phyloP scores from a whole-genome alignment of 2,329 filamentous ascomycete genomes.

The Aspergillus unguis region DNA sequence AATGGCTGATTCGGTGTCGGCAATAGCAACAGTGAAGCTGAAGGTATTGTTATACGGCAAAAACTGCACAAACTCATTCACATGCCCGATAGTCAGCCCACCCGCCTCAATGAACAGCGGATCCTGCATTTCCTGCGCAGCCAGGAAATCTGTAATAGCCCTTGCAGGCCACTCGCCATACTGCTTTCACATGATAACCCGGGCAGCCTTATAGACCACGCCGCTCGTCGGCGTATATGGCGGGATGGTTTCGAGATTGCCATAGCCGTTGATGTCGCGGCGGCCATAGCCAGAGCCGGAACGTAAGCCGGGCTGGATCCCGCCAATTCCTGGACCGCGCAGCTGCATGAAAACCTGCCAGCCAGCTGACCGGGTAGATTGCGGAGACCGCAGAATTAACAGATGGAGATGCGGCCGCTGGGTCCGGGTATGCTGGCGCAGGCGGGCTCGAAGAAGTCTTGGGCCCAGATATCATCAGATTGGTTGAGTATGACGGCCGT shows the following conservation, averaged over 20 bases:
- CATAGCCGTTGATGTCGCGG: constrained; percentile 23
- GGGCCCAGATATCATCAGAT: constrained; percentile 36
- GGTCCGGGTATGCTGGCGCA: constrained; percentile 42
- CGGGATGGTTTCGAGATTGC: constrained; percentile 42
- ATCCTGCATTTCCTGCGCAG: constrained; percentile 35
- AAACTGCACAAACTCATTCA: constrained; percentile 38
- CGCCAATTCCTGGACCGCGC: constrained; percentile 25
- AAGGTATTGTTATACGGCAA: constrained; percentile 22
- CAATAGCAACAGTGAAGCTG: constrained; percentile 23
- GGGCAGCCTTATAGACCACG: constrained; percentile 20
- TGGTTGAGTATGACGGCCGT: too few relatives aligned
- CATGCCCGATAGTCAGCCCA: constrained; percentile 33
- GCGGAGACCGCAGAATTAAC: constrained; percentile 31
- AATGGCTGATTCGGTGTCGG: constrained; percentile 22
- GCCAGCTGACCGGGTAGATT: constrained; percentile 27
- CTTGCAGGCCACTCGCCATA: constrained; percentile 10
- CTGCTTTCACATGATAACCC: constrained; percentile 23
- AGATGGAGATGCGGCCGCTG: constrained; percentile 30
- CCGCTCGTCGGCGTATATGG: constrained; percentile 21
- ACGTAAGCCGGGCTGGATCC: constrained; percentile 24
- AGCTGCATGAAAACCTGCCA: constrained; percentile 34
- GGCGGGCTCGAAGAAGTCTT: constrained; percentile 41
- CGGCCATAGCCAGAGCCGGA: constrained; percentile 9
- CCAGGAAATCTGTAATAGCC: constrained; percentile 27
- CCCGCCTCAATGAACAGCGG: constrained; percentile 35